Conservation (phyloP, 1,284 basidiomycete genomes). For the Ganoderma multipileum region DNA sequence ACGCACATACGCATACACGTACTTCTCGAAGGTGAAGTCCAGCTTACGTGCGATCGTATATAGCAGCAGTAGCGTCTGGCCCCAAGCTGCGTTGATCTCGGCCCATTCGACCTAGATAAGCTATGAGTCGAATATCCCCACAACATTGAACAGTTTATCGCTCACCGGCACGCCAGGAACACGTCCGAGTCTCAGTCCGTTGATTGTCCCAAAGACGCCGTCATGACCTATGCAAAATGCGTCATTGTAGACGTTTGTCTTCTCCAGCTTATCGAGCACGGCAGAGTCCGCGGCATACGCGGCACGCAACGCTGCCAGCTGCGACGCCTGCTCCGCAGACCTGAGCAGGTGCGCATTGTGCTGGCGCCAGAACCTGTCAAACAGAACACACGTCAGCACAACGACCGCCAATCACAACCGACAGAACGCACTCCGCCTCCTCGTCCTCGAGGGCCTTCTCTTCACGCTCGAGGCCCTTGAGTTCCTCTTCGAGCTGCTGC, state of each 20-base stretch:
- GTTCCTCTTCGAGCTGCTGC: constrained; percentile 76
- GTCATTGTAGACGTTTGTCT: constrained; percentile 98
- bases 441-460: constrained; percentile 80
- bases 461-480: constrained; percentile 74
- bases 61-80: constrained; percentile 90
- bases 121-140: neutral
- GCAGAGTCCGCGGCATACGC: constrained; percentile 79
- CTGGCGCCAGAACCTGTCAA: constrained; percentile 80
- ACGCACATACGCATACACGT: constrained; percentile 35
- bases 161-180: constrained; percentile 78
- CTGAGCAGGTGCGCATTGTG: constrained; percentile 77
- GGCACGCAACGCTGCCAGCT: constrained; percentile 74
- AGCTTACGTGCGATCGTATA: constrained; percentile 92
- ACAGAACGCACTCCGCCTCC: constrained; percentile 74
- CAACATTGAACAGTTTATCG: neutral
- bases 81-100: constrained; percentile 99
- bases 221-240: constrained; percentile 98
- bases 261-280: constrained; percentile 85
- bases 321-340: constrained; percentile 69
- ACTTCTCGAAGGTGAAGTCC: constrained; percentile 88
- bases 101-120: constrained; percentile 88
- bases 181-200: constrained; percentile 91
- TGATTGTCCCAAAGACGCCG: constrained; percentile 95
- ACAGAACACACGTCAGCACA: constrained; percentile 17
- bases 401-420: constrained; percentile 4